Evolutionary conservation across 2,329 filamentous ascomycete genomes (phyloP).

Genomic region (Colletotrichum sp.): DNA sequence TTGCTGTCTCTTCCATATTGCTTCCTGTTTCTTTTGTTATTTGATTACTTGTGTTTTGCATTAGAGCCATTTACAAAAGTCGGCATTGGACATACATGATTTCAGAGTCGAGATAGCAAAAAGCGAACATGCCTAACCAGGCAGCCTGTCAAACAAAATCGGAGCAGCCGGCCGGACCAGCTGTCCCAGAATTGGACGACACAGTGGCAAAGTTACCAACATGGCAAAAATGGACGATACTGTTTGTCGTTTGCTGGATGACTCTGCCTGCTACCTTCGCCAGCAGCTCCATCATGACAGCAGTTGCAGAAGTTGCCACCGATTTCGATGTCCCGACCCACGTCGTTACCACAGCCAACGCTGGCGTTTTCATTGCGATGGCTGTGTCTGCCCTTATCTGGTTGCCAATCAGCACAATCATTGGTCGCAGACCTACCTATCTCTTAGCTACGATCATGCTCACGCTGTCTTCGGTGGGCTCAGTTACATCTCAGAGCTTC

Average conservation of each 20-base stretch:
- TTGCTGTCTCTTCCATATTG: neutral
- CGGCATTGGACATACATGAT: neutral
- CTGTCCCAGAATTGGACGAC: neutral
- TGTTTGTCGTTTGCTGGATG: constrained; percentile 26
- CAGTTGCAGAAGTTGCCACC: constrained; percentile 73
- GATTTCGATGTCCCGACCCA: constrained; percentile 69
- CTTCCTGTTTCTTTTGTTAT: neutral
- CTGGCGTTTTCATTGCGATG: constrained; percentile 76
- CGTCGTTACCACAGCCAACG: constrained; percentile 77
- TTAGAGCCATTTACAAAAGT: neutral
- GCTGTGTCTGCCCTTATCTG: constrained; percentile 72
- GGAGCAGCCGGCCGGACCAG: neutral
- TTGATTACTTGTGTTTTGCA: neutral
- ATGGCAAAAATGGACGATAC: constrained; percentile 20
- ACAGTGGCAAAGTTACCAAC: neutral
- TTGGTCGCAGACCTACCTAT: neutral
- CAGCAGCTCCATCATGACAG: constrained; percentile 75
- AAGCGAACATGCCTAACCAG: neutral
- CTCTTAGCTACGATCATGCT: neutral
- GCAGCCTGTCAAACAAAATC: neutral
- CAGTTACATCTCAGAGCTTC: neutral
- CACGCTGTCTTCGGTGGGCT: neutral
- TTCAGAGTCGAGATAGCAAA: neutral
- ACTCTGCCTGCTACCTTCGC: constrained; percentile 72
- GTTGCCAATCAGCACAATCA: constrained; percentile 66